Base-by-base conservation (phyloP, 2,329 filamentous ascomycete species). In the Scedosporium apiospermum region DNA sequence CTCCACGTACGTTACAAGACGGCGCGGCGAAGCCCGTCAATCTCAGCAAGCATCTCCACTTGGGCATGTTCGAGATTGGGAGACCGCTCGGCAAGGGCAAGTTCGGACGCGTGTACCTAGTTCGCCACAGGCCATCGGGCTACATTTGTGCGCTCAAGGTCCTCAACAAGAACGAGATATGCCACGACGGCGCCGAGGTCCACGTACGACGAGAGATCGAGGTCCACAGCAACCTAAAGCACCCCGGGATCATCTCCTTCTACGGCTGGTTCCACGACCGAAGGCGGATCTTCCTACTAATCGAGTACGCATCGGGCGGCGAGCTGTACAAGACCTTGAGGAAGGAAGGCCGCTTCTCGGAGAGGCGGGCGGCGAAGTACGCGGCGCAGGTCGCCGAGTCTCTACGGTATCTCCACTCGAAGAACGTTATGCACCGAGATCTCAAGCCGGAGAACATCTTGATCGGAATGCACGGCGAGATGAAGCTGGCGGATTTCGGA, bases 181-280 rank as follows among this genome's bases (percentile, higher is more conserved):
- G 89, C 70, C 85, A 89, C 67, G 90, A 89, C 60, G 72, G 78
- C 61, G 90, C 93, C 58, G 90, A 95, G 77, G 92, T 91, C 77
- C 91, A 95, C 75, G 88, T 95, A 60, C 85, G 90, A 27, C 85
- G 91, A 70, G 91, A 96, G 74, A 93, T 95, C 64, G 91, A 95
- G 73, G 93, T 95, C 69, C 91, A 95, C 74, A 90, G 87, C 70
- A 92, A 95, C 73, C 81, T 96, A 66, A 85, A 90, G 51, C 91
- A 95, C 72, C 90, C 90, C 62, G 93, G 93, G 74, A 90, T 95
- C 69, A 80, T 95, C 63, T 85, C 89, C 66, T 80, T 96, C 34
- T 93, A 89, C 73, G 90, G 90, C 6, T 90, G 93, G 75, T 96
- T 96, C 78, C 90, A 96, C 75, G 90, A 96, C 75, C 88, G 85